Evolutionary conservation across 768 basidiomycete genomes (phyloP).

Genomic region (Gloeostereum incarnatum): DNA sequence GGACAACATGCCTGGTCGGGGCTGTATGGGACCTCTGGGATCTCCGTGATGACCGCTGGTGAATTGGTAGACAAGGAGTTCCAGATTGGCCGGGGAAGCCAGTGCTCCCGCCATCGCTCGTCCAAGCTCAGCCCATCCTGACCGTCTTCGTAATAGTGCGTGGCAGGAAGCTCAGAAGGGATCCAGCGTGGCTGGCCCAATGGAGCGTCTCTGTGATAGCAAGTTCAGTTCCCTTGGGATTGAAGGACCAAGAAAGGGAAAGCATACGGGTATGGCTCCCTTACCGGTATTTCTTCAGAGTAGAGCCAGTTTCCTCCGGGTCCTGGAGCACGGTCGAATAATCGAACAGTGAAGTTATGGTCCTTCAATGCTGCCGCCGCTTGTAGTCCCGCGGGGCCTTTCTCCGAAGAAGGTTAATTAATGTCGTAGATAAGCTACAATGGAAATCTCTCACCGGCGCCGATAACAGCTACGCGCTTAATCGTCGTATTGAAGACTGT

Average conservation of each 20-base stretch:
- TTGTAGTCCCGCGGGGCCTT: constrained; percentile 10
- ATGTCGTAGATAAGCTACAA: neutral
- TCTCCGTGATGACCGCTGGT: constrained; percentile 13
- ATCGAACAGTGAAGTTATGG: constrained; percentile 9
- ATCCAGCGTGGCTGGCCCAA: constrained; percentile 1
- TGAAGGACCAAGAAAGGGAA: neutral
- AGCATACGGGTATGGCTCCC: constrained; percentile 13
- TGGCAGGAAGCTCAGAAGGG: constrained; percentile 7
- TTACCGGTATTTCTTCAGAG: constrained; percentile 9
- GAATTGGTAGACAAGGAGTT: constrained; percentile 10
- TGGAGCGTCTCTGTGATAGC: constrained; percentile 3
- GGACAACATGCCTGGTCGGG: constrained; percentile 8
- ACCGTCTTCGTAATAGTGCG: constrained; percentile 9
- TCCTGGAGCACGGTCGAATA: constrained; percentile 12
- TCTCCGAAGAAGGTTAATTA: neutral
- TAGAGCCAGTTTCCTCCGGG: constrained; percentile 14
- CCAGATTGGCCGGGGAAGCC: constrained; percentile 13
- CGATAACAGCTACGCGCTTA: constrained; percentile 6
- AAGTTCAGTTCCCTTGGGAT: neutral
- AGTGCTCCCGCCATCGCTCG: constrained; percentile 12
- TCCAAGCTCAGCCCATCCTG: constrained; percentile 8
- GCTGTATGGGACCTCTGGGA: constrained; percentile 11
- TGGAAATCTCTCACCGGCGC: constrained; percentile 1
- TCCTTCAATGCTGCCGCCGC: constrained; percentile 7
- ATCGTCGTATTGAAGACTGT: constrained; percentile 6